Conservation (phyloP, 2,329 filamentous ascomycete genomes). For the Fusarium liriodendri region DNA sequence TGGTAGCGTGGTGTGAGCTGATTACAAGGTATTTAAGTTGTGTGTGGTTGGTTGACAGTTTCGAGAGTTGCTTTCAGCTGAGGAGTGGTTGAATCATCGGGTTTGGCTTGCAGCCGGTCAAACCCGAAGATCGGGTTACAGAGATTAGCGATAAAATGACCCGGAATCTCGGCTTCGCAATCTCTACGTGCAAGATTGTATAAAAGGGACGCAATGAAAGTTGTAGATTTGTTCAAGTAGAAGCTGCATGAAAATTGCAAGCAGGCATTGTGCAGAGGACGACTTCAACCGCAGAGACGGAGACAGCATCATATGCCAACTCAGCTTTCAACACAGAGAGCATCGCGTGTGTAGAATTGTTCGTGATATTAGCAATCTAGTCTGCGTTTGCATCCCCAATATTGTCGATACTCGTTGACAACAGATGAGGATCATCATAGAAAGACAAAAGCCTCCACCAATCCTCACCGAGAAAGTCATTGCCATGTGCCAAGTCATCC, state of each 20-base stretch:
- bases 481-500: not conserved
- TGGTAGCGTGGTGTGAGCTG: not conserved
- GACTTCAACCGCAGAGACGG: not conserved
- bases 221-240: not conserved
- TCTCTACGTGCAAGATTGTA: not conserved
- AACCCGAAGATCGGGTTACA: not conserved
- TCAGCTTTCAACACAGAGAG: not conserved
- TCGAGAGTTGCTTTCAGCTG: not conserved
- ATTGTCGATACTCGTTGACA: constrained; percentile 33
- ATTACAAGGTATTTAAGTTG: not conserved
- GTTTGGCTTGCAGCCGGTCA: not conserved
- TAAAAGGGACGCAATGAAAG: not conserved
- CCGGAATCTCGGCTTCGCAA: not conserved
- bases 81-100: not conserved
- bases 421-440: constrained; percentile 41
- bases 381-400: not conserved
- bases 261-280: not conserved
- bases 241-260: not conserved
- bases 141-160: not conserved
- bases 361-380: not conserved
- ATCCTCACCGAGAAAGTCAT: constrained; percentile 34
- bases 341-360: not conserved
- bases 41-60: not conserved
- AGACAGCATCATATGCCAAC: not conserved
- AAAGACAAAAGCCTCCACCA: constrained; percentile 41